These are phyloP conservation scores for Raddia guianensis DNA, from an alignment of 176 grass and related monocot species.

Conservation along the genomic window DNA sequence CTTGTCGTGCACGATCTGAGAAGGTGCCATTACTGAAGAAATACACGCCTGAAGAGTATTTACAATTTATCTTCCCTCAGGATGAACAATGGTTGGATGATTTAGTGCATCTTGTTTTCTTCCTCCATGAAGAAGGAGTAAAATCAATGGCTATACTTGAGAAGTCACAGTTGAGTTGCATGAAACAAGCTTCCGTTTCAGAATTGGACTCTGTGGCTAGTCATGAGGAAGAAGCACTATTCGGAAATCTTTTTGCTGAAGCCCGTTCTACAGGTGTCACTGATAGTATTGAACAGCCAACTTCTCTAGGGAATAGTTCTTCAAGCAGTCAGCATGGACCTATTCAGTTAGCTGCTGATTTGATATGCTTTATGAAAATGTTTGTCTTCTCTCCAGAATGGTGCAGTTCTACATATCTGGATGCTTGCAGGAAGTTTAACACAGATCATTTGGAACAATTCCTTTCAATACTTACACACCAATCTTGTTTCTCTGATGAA, in stretches of 20 bases:
- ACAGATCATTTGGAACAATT: constrained; percentile 69
- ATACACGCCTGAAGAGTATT: constrained; percentile 66
- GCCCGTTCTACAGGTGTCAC: constrained; percentile 54
- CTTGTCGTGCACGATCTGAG: constrained; percentile 62
- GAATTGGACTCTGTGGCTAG: constrained; percentile 71
- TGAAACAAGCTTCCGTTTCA: constrained; percentile 62
- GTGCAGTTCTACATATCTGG: constrained; percentile 59
- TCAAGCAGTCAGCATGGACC: constrained; percentile 53
- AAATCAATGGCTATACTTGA: constrained; percentile 63
- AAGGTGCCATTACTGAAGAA: constrained; percentile 65
- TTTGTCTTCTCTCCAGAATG: constrained; percentile 77
- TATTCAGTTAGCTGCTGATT: constrained; percentile 78
- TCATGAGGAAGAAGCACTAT: constrained; percentile 96
- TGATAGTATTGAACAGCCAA: constrained; percentile 70
- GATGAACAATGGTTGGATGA: constrained; percentile 83
- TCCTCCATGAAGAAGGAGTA: constrained; percentile 77
- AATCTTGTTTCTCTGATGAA: constrained; percentile 57
- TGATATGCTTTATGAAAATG: constrained; percentile 76
- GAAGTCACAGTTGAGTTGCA: constrained; percentile 57
- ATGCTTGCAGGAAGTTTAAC: constrained; percentile 72
- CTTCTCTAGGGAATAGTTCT: constrained; percentile 41
- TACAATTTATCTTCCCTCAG: constrained; percentile 68
- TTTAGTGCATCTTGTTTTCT: constrained; percentile 78
- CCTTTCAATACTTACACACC: constrained; percentile 71
- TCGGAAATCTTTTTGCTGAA: constrained; percentile 95